phyloP scores from a whole-genome alignment of 768 basidiomycete species.

The Hemileccinum rubropunctum region DNA sequence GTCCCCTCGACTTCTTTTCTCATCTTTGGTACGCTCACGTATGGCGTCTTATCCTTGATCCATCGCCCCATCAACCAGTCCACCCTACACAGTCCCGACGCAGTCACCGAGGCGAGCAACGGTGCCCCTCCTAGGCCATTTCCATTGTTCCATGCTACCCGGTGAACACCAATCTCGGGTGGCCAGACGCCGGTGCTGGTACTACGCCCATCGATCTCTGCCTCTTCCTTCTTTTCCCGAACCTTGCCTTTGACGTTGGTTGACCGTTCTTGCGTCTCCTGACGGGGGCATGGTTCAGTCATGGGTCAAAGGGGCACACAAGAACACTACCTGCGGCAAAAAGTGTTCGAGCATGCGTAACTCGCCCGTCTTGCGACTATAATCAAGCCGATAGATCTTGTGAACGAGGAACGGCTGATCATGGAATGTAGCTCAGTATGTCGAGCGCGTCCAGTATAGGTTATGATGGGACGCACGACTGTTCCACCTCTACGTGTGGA shows the following conservation, averaged over 20 bases:
- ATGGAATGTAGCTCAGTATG: neutral
- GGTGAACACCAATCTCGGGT: slow-evolving; percentile 70
- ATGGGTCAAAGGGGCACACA: too few relatives aligned
- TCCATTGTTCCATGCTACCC: slow-evolving; percentile 78
- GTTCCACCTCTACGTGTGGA: slow-evolving; percentile 67
- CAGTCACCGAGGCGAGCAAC: slow-evolving; percentile 76
- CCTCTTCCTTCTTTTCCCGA: slow-evolving; percentile 24
- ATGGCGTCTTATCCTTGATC: slow-evolving; percentile 64
- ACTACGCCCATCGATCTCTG: slow-evolving; percentile 15
- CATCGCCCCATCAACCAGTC: slow-evolving; percentile 80
- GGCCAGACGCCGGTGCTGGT: slow-evolving; percentile 72
- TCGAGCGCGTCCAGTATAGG: neutral
- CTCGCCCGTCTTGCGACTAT: slow-evolving; percentile 68
- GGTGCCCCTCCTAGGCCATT: slow-evolving; percentile 60
- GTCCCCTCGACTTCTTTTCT: slow-evolving; percentile 51
- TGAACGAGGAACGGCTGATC: slow-evolving; percentile 71
- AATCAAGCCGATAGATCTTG: slow-evolving; percentile 85
- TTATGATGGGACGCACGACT: slow-evolving; percentile 48
- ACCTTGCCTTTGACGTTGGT: slow-evolving; percentile 34
- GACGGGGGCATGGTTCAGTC: neutral
- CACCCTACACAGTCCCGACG: slow-evolving; percentile 81
- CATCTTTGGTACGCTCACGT: slow-evolving; percentile 58
- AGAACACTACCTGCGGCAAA: slow-evolving; percentile 57
- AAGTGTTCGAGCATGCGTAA: slow-evolving; percentile 90
- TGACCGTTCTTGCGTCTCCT: slow-evolving; percentile 48